Conservation (phyloP, 441 rosid genomes). For the Adansonia madagascariensis region DNA sequence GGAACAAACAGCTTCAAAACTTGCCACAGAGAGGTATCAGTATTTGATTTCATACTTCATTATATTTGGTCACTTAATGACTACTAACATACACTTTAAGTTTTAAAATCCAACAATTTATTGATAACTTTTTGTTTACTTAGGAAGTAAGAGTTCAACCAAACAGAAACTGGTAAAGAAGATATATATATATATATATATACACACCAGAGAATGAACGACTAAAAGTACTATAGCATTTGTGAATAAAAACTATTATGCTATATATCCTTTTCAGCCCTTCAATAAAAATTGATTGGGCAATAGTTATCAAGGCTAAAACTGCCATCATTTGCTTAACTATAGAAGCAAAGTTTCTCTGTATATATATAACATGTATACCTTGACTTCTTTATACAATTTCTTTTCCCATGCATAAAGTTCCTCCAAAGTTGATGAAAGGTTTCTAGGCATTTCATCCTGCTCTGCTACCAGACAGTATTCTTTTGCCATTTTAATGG, state of each 20-base stretch:
- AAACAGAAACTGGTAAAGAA: background rate
- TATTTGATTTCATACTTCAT: background rate
- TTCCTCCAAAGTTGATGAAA: constrained; percentile 74
- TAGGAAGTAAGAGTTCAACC: background rate
- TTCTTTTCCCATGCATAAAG: constrained; percentile 88
- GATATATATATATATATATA: too few relatives aligned
- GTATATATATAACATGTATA: constrained; percentile 28
- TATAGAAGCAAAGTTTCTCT: background rate
- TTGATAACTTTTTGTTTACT: background rate
- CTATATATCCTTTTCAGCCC: constrained; percentile 2
- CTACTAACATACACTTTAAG: background rate
- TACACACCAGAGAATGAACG: background rate
- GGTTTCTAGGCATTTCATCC: constrained; percentile 47
- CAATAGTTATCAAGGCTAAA: background rate
- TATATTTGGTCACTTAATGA: background rate
- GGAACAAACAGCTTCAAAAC: background rate
- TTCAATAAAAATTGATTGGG: background rate
- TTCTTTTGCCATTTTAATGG: constrained; percentile 62
- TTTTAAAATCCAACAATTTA: background rate
- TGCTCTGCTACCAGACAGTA: constrained; percentile 55
- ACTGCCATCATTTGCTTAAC: background rate
- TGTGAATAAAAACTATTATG: background rate
- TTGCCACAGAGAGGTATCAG: background rate
- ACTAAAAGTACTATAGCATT: background rate
- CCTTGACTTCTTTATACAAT: constrained; percentile 89